phyloP scores from a whole-genome alignment of 352 stramenopile genomes.

The Globisporangium uncinulatum region DNA sequence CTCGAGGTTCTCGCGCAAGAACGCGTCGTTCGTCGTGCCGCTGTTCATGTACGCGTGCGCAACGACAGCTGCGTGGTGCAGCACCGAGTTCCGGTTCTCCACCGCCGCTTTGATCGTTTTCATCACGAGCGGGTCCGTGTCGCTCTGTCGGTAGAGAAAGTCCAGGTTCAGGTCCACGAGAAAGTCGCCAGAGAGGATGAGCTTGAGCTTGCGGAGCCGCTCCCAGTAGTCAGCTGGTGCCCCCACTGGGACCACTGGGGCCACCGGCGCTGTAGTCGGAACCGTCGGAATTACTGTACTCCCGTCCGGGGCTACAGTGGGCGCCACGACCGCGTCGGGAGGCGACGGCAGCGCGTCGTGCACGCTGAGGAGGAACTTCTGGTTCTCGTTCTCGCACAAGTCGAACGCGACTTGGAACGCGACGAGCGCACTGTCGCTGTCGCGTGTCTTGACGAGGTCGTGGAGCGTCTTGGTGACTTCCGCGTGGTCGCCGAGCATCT shows the following conservation, averaged over 20 bases:
- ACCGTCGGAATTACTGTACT: conserved; percentile 15
- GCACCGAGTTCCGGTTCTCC: conserved; percentile 94
- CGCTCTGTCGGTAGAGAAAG: conserved; percentile 89
- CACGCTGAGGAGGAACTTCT: conserved; percentile 95
- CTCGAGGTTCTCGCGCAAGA: conserved; percentile 98
- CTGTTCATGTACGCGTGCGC: conserved; percentile 96
- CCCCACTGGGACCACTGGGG: conserved; percentile 27
- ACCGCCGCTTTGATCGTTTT: conserved; percentile 93
- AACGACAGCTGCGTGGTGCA: conserved; percentile 97
- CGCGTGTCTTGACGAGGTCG: conserved; percentile 67
- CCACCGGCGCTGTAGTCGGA: conserved; percentile 8
- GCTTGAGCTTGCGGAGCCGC: conserved; percentile 83
- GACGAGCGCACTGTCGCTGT: conserved; percentile 73
- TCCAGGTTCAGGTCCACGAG: conserved; percentile 91
- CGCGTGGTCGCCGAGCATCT: conserved; percentile 80
- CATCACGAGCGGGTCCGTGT: conserved; percentile 91
- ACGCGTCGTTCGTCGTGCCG: conserved; percentile 97
- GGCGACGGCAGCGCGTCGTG: conserved; percentile 78
- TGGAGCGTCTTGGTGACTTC: conserved; percentile 88
- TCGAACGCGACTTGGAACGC: conserved; percentile 99
- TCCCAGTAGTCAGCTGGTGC: conserved; percentile 71
- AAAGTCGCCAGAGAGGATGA: conserved; percentile 86
- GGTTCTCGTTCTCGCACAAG: conserved; percentile 96
- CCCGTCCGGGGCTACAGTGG: conserved; percentile 24
- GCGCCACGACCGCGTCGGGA: conserved; percentile 22